Conservation (phyloP, 2,329 filamentous ascomycete species). For the Talaromyces sp. region DNA sequence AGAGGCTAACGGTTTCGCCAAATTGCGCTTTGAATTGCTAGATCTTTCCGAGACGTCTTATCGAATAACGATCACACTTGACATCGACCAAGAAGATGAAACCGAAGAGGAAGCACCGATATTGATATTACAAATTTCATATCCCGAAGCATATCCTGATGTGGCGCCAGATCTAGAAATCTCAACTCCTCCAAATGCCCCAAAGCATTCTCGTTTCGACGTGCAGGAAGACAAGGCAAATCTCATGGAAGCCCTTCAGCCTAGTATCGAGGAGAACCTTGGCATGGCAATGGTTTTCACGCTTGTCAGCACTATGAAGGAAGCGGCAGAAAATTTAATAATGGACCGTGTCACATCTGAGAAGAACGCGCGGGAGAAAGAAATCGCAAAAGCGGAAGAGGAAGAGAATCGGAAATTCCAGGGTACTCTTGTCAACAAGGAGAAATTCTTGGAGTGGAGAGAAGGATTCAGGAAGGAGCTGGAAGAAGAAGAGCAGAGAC, state of each 20-base stretch:
- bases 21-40: constrained; percentile 31
- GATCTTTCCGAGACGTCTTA: constrained; percentile 89
- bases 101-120: constrained; percentile 60
- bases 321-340: constrained; percentile 82
- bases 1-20: constrained; percentile 8
- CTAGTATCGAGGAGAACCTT: constrained; percentile 83
- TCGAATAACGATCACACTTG: constrained; percentile 79
- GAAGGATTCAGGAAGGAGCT: constrained; percentile 74
- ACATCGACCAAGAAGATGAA: constrained; percentile 64
- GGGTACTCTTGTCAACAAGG: constrained; percentile 79
- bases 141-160: constrained; percentile 88
- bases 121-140: constrained; percentile 78
- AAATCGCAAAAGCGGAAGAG: constrained; percentile 62
- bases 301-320: constrained; percentile 80
- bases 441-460: constrained; percentile 81
- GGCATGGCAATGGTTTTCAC: constrained; percentile 99
- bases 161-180: constrained; percentile 79
- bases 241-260: constrained; percentile 66
- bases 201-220: constrained; percentile 69
- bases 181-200: constrained; percentile 64
- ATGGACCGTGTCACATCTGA: constrained; percentile 64
- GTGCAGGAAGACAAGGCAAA: constrained; percentile 72
- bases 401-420: constrained; percentile 98
- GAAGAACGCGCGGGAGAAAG: constrained; percentile 50
- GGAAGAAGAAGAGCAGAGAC: constrained; percentile 63